A percentile compares a stretch with the other conserved stretches of the same genome.
Evolutionary conservation across 306 rosid species (phyloP).

Genomic region (Prunus kanzakura): DNA sequence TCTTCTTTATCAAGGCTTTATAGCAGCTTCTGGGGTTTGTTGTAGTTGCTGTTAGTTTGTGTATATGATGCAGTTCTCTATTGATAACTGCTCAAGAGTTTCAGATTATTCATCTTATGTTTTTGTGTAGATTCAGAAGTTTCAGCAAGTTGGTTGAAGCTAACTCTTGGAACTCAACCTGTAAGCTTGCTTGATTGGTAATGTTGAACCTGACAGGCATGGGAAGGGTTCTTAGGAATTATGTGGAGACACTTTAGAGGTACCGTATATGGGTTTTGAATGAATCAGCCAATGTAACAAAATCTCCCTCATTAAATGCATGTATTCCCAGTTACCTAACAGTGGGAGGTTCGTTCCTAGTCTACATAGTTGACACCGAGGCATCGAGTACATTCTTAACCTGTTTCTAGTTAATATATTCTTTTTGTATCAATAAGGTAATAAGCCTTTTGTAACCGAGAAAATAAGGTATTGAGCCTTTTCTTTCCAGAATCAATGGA

Average conservation of each 20-base stretch:
- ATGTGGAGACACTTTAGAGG: slow-evolving; percentile 27
- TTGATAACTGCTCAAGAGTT: slow-evolving; percentile 20
- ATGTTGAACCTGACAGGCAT: slow-evolving; percentile 27
- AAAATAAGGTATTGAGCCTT: slow-evolving; percentile 28
- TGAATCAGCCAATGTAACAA: slow-evolving; percentile 22
- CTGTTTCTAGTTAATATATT: slow-evolving; percentile 36
- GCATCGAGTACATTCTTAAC: slow-evolving; percentile 34
- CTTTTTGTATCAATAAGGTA: slow-evolving; percentile 32
- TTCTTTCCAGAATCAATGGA: slow-evolving; percentile 48
- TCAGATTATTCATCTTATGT: slow-evolving; percentile 23
- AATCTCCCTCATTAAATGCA: slow-evolving; percentile 5
- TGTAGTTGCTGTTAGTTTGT: neutral
- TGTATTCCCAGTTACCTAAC: slow-evolving; percentile 28
- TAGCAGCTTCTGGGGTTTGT: neutral
- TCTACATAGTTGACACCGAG: slow-evolving; percentile 24
- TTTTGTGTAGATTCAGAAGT: slow-evolving; percentile 56
- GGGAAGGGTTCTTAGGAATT: slow-evolving; percentile 38
- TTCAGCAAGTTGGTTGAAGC: slow-evolving; percentile 40
- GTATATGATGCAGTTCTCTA: neutral
- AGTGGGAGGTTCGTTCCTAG: slow-evolving; percentile 31
- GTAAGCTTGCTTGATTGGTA: slow-evolving; percentile 34
- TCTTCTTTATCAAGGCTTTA: neutral
- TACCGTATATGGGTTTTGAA: slow-evolving; percentile 22
- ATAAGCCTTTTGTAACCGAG: slow-evolving; percentile 9
- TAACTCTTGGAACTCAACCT: slow-evolving; percentile 31